Conservation (phyloP, 148 eudicot genomes). For the Chenopodium album region DNA sequence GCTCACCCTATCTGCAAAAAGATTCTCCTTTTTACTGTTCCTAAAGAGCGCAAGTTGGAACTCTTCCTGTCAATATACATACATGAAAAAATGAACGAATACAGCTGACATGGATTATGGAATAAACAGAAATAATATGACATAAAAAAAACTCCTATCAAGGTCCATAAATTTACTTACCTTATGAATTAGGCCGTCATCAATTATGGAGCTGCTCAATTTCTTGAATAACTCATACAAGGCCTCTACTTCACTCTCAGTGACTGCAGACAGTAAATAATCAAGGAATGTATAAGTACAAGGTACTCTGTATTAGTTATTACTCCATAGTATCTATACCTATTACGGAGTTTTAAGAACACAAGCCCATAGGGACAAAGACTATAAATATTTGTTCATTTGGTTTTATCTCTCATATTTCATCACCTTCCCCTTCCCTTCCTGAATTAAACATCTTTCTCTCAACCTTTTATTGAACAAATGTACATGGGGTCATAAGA, state of each 20-base stretch:
- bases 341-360: no score
- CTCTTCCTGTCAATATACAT: slow-evolving; percentile 62
- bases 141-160: not conserved
- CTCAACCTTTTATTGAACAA: no score
- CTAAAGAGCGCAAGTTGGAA: slow-evolving; percentile 86
- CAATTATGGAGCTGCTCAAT: slow-evolving; percentile 76
- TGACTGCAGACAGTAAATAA: slow-evolving; percentile 48
- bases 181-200: slow-evolving; percentile 96
- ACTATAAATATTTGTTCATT: no score
- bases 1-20: slow-evolving; percentile 87
- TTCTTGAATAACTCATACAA: slow-evolving; percentile 70
- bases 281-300: not conserved
- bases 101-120: not conserved
- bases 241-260: slow-evolving; percentile 89
- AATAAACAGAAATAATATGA: not conserved
- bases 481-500: no score
- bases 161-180: slow-evolving; percentile 32
- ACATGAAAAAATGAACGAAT: not conserved
- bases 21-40: slow-evolving; percentile 68
- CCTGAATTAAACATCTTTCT: no score
- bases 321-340: no score
- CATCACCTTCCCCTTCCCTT: no score
- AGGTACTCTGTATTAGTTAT: not conserved
- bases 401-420: no score
- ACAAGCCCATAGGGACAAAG: no score